Evolutionary conservation across 1,284 basidiomycete genomes (phyloP).

Genomic region (Hymenochaete sp.): DNA sequence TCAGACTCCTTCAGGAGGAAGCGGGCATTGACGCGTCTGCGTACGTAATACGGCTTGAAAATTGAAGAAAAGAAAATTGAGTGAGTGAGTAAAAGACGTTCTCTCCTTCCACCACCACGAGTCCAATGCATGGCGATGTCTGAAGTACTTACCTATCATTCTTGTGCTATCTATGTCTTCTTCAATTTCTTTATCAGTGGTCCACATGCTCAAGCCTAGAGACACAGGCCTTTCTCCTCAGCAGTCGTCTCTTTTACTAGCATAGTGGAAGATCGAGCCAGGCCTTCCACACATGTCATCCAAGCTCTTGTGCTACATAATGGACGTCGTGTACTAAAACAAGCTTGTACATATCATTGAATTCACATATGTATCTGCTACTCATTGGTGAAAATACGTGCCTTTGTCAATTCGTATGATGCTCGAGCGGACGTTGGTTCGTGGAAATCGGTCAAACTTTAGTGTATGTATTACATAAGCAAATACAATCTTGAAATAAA

Average conservation of each 20-base stretch:
- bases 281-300: slow-evolving; percentile 27
- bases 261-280: slow-evolving; percentile 25
- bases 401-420: too few relatives aligned
- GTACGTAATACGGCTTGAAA: too few relatives aligned
- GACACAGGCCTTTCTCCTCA: slow-evolving; percentile 24
- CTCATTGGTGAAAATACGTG: too few relatives aligned
- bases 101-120: too few relatives aligned
- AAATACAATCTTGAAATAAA: too few relatives aligned
- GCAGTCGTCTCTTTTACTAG: slow-evolving; percentile 30
- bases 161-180: neutral
- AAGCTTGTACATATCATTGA: slow-evolving; percentile 12
- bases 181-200: neutral
- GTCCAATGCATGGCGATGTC: too few relatives aligned
- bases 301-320: slow-evolving; percentile 11
- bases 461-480: too few relatives aligned
- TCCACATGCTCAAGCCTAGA: slow-evolving; percentile 29
- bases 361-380: neutral
- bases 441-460: too few relatives aligned
- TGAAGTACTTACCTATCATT: neutral
- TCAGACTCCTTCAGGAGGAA: too few relatives aligned
- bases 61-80: neutral
- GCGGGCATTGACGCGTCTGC: too few relatives aligned
- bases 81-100: neutral
- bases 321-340: slow-evolving; percentile 27
- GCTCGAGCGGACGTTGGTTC: too few relatives aligned